Evolutionary conservation across 306 rosid genomes (phyloP), one percentile per base, ranked within the genome.

Genomic region (Castanospermum australe): DNA sequence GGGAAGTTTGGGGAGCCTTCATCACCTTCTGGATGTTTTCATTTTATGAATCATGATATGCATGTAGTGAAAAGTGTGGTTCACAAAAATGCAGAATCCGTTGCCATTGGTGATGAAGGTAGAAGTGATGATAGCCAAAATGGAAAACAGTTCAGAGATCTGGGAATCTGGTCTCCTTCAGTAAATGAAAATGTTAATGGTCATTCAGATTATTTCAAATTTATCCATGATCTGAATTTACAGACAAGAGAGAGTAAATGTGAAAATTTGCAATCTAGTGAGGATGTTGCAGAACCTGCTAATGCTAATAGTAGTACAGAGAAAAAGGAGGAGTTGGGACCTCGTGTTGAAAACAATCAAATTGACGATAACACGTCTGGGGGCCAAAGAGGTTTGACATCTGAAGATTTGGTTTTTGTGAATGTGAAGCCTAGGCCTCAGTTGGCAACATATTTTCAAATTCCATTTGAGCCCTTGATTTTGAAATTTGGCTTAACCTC

Each of bases 1-100:
- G 79, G 76, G 75, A 85, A 84, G 76, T 83, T 70, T 84, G 86
- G 68, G 22, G 86, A 83, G 82, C 86, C 82, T 75, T 73, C 84
- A 54, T 73, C 79, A 1, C 60, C 85, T 61, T 67, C 82, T 36
- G 82, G 51, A 48, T 81, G 79, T 85, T 67, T 67, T 63, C 68
- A 35, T 69, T 73, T 47, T 73, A 78, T 71, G 67, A 75, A 89
- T 77, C 82, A 81, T 41, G 89, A 88, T 52, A 55, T 71, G 51
- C 68, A 77, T 82, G 62, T 60, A 75, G 78, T 79, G 83, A 67
- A 89, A 81, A 87, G 77, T 54, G 87, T 78, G 80, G 71, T 76
- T 73, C 91, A 79, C 55, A 86, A 76, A 60, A 76, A 67, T 78
- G 66, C 76, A 28, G 86, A 64, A 71, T 47, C 85, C 74, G 71